These are phyloP conservation scores for Jimgerdemannia flammicorona DNA, from an alignment of 192 early-diverging fungal species.

Conservation along the genomic window DNA sequence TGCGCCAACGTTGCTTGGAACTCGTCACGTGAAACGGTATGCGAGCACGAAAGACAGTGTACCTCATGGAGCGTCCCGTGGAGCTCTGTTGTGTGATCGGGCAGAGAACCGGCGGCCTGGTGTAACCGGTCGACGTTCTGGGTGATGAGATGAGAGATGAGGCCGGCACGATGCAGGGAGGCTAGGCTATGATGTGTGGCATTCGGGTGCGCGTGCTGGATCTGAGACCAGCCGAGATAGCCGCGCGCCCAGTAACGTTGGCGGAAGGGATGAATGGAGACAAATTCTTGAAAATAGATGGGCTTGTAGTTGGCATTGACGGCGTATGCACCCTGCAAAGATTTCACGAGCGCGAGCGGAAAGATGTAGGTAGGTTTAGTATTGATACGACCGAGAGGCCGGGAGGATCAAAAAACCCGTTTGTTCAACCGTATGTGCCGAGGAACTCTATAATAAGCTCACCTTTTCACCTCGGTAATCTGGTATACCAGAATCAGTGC, in stretches of 20 bases:
- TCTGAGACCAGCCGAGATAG: conserved; percentile 75
- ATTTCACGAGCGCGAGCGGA: neutral
- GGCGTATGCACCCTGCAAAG: conserved; percentile 53
- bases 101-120: conserved; percentile 43
- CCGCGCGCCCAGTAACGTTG: conserved; percentile 93
- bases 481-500: conserved; percentile 70
- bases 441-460: conserved; percentile 6
- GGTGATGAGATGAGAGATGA: conserved; percentile 66
- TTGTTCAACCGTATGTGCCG: too few relatives aligned
- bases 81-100: conserved; percentile 66
- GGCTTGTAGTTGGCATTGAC: conserved; percentile 76
- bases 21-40: conserved; percentile 42
- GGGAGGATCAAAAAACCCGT: conserved; percentile 15
- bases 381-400: neutral
- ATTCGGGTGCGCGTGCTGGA: conserved; percentile 71
- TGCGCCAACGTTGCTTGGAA: conserved; percentile 64
- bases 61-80: conserved; percentile 80
- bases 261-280: conserved; percentile 49
- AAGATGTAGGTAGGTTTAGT: conserved; percentile 3
- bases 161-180: conserved; percentile 38
- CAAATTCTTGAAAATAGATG: conserved; percentile 77
- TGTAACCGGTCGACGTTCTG: conserved; percentile 94
- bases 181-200: conserved; percentile 61
- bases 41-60: conserved; percentile 67
- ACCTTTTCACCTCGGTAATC: conserved; percentile 78